Conservation (phyloP, 2,329 filamentous ascomycete species). For the Apiospora hydei region DNA sequence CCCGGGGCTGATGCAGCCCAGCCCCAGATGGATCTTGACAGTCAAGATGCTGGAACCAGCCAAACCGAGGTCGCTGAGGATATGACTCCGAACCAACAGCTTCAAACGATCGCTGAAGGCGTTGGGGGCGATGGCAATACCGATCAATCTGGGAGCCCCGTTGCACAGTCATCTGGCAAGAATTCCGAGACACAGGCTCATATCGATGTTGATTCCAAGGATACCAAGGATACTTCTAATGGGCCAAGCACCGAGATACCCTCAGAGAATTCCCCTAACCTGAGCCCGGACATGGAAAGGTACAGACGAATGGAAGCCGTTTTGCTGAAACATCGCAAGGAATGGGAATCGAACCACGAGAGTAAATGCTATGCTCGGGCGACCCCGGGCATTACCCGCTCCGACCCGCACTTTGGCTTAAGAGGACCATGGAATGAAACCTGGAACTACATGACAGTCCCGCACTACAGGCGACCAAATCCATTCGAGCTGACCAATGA, state of each 20-base stretch:
- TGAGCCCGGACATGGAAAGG: neutral
- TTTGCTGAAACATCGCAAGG: neutral
- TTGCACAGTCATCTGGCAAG: no score
- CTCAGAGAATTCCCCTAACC: neutral
- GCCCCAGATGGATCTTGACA: neutral
- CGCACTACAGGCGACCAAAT: neutral
- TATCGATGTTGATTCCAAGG: neutral
- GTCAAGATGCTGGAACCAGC: neutral
- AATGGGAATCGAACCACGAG: no score
- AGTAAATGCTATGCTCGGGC: no score
- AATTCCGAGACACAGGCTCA: neutral
- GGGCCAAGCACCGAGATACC: neutral
- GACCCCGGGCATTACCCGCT: no score
- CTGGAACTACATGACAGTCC: no score
- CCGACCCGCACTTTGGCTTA: no score
- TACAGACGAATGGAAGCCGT: constrained; percentile 19
- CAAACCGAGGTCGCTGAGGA: neutral
- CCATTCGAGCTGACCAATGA: neutral
- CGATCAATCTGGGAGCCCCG: no score
- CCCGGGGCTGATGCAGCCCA: no score
- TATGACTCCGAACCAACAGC: neutral
- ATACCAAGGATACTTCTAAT: neutral
- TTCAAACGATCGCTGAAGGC: neutral
- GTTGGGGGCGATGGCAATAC: no score
- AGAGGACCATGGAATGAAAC: no score